Evolutionary conservation across 495 filamentous ascomycete species (phyloP).

Genomic region (Astrothelium subdiscretum): DNA sequence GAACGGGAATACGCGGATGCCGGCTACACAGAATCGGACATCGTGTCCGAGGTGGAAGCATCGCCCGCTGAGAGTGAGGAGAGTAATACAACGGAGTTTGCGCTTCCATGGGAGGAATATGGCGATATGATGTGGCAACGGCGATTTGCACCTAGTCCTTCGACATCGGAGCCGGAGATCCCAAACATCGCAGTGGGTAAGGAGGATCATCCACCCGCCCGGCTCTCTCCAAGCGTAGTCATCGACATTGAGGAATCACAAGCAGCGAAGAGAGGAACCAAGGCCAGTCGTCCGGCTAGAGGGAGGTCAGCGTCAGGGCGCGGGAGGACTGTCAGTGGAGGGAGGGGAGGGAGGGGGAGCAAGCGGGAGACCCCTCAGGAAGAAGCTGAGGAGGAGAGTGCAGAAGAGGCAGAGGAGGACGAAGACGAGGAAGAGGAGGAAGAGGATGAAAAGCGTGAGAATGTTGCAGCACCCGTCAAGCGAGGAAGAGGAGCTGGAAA

Average conservation of each 20-base stretch:
- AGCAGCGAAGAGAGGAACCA: slow-evolving; percentile 3
- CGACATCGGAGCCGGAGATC: slow-evolving; percentile 33
- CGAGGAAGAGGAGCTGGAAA: slow-evolving; percentile 25
- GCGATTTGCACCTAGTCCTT: slow-evolving; percentile 49
- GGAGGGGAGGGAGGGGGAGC: slow-evolving; percentile 8
- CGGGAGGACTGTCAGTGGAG: slow-evolving; percentile 1
- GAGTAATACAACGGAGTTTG: slow-evolving; percentile 43
- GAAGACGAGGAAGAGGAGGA: slow-evolving; percentile 26
- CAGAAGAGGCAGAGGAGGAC: slow-evolving; percentile 20
- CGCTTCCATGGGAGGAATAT: slow-evolving; percentile 67
- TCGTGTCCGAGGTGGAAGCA: slow-evolving; percentile 51
- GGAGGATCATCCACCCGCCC: slow-evolving; percentile 18
- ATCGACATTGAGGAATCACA: slow-evolving; percentile 12
- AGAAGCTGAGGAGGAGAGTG: slow-evolving; percentile 21
- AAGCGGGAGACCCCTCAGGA: slow-evolving; percentile 24
- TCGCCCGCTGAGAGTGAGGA: slow-evolving; percentile 38
- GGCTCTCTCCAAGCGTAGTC: slow-evolving; percentile 16
- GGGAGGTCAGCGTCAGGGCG: slow-evolving; percentile 2
- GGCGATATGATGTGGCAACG: slow-evolving; percentile 61
- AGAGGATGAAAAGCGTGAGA: slow-evolving; percentile 26
- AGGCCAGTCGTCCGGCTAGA: neutral
- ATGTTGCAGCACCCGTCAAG: slow-evolving; percentile 5
- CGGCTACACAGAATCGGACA: slow-evolving; percentile 13
- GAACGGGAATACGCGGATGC: slow-evolving; percentile 48
- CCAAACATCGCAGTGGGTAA: slow-evolving; percentile 23